Base-by-base conservation (phyloP, 2,329 filamentous ascomycete genomes). In the Diaporthe sp. region DNA sequence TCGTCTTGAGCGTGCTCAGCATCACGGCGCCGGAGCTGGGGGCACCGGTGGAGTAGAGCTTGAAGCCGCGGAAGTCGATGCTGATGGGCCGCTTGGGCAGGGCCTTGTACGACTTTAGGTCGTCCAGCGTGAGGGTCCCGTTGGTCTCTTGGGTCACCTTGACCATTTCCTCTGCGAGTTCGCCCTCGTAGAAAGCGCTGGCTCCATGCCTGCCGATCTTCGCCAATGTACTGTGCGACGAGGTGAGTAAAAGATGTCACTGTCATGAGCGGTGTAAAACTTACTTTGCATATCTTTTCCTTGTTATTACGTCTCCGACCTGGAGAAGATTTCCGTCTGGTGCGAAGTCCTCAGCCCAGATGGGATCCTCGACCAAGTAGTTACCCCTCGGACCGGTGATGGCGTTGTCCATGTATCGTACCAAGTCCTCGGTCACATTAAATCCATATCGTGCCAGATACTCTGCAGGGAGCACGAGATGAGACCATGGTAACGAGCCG, bases 281-380 rank as follows among this genome's bases (percentile, higher is more conserved):
- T 77, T 81, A 85, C 84, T 86, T 80, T 58, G 94, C 95, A 81
- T 96, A 98, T 74, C 96, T 90, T 80, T 92, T 94, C 59, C 96
- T 89, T 0, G 93, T 96, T 80, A 98, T 95, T 0, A 84, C 93
- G 67, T 98, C 94, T 25, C 94, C 95, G 3, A 95, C 84, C 25
- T 89, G 86, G 0, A 98, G 79, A 3, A 94, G 86, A 0, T 89
- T 93, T 4, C 87, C 96, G 76, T 96, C 92, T 0, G 95, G 95
- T 2, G 95, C 95, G 85, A 98, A 98, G 81, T 98, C 96, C 65
- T 94, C 83, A 0, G 96, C 95, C 93, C 95, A 98, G 4, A 91
- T 90, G 0, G 93, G 92, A 74, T 98, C 92, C 4, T 94, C 88
- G 0, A 92, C 86, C 0, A 98, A 85, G 80, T 98, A 98, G 78